Conservation (phyloP, 345 rosid species). For the Turnera subulata region DNA sequence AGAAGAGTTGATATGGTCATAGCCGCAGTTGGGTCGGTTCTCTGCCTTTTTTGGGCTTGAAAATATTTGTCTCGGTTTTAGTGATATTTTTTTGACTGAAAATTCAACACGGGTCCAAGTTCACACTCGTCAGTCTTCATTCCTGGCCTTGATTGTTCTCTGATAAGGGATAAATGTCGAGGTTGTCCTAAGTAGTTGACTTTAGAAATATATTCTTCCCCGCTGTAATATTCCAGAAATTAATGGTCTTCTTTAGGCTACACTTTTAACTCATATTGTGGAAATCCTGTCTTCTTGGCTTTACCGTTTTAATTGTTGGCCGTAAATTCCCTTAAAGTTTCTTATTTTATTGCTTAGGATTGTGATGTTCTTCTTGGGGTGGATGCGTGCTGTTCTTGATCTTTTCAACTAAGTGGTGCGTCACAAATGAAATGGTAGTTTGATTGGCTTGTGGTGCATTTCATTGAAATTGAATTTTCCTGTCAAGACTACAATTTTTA, state of each 20-base stretch:
- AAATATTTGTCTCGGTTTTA: slow-evolving; percentile 5
- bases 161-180: slow-evolving; percentile 1
- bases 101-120: slow-evolving; percentile 27
- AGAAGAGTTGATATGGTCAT: slow-evolving; percentile 19
- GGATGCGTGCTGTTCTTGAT: no score
- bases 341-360: no score
- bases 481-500: no score
- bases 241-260: not conserved
- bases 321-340: no score
- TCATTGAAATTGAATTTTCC: no score
- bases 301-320: no score
- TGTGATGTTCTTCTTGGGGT: no score
- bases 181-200: slow-evolving; percentile 16
- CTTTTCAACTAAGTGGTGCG: no score
- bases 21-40: slow-evolving; percentile 10
- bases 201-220: no score
- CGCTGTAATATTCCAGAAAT: not conserved
- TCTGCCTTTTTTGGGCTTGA: slow-evolving; percentile 12
- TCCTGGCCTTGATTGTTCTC: slow-evolving; percentile 19
- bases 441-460: no score
- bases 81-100: slow-evolving; percentile 22
- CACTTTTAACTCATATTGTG: not conserved
- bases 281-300: no score
- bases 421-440: no score
- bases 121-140: slow-evolving; percentile 8